Base-by-base conservation (phyloP, 2,329 filamentous ascomycete species). In the Alternaria alternata region DNA sequence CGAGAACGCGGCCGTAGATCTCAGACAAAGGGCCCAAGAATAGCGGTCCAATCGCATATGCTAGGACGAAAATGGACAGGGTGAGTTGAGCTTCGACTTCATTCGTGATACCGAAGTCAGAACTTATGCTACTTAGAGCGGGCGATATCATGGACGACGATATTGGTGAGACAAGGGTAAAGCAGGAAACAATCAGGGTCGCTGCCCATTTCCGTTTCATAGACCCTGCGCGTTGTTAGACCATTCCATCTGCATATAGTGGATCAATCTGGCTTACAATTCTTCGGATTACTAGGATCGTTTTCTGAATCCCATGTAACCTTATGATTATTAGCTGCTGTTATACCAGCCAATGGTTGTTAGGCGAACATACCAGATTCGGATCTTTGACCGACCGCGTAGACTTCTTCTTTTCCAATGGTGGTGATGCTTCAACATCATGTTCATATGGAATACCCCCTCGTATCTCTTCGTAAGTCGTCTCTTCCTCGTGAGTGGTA, bases 221-320 rank as follows among this genome's bases (percentile, higher is more conserved):
- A 14, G 64, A 62, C 64, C 57, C 57, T 59, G 32, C 14, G 32
- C 11, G 2, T 20, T 4, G 34, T 61, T 41, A 44, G 49, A 36
- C 3, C 18, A 39, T 7, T n/a, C 6, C 0, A 51, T 28, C 1
- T 41, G 24, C 36, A 12, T 3, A 16, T 4, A 39, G 11, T 16
- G 43, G 16, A 34, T 14, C 3, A 39, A 5, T 16, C 20, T 46
- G 38, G 8, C 46, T 39, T 51, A 60, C 64, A 67, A 18, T 65
- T 67, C 24, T 65, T 67, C 4, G 82, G 82, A 51, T 84, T 84
- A 24, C 71, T 72, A 11, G 79, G 80, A 59, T 84, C 82, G 30
- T 81, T 73, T 5, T 79, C 74, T 3, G 78, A 76, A 56, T 83
- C 81, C 81, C 81, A 84, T 1, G 78, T 79, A 1, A 84, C 81